Evolutionary conservation across 1,284 basidiomycete genomes (phyloP).

Genomic region (Ganoderma lucidum): DNA sequence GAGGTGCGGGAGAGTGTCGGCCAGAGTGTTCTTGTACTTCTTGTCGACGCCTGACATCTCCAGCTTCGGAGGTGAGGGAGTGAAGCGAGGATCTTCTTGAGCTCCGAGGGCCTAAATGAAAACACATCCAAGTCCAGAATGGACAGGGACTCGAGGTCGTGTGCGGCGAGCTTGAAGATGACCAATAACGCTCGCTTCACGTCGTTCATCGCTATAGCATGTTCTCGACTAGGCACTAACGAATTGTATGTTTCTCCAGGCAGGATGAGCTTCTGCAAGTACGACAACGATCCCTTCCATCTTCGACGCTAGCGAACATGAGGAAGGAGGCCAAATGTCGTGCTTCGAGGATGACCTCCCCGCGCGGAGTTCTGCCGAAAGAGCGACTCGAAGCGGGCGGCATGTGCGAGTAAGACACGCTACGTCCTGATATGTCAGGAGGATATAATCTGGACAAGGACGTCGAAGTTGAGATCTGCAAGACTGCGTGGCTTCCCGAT

Average conservation of each 20-base stretch:
- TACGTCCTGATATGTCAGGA: not conserved
- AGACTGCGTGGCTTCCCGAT: not conserved
- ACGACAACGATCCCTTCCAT: not conserved
- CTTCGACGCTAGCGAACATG: not conserved
- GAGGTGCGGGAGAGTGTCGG: not conserved
- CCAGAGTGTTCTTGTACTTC: not conserved
- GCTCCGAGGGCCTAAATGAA: not conserved
- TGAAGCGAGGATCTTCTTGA: not conserved
- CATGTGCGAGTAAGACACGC: not conserved
- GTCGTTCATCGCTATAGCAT: not conserved
- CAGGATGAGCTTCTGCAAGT: not conserved
- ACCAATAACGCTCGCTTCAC: not conserved
- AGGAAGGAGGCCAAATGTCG: not conserved
- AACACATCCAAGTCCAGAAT: not conserved
- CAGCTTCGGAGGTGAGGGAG: not conserved
- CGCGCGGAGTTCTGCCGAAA: not conserved
- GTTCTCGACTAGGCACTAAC: not conserved
- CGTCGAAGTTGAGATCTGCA: conserved; percentile 1
- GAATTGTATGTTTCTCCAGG: not conserved
- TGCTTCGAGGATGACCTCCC: not conserved
- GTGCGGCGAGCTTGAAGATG: not conserved
- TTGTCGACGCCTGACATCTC: not conserved
- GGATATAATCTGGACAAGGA: not conserved
- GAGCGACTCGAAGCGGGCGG: not conserved
- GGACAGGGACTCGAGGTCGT: not conserved